Conservation (phyloP, 345 rosid genomes). For the Citrus maxima region DNA sequence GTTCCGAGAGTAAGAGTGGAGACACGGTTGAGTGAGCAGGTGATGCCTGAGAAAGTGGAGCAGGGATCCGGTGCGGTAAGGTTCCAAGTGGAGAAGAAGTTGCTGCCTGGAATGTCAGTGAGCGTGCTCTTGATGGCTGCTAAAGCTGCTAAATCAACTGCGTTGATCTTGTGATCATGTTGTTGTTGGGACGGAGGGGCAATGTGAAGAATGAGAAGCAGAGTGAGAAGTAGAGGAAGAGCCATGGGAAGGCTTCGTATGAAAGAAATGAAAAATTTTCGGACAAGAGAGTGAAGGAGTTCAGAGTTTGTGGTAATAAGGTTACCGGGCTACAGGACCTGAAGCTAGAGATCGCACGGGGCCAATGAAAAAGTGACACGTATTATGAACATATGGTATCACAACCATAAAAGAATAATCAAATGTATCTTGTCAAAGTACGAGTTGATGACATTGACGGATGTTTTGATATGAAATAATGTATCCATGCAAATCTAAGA, state of each 20-base stretch:
- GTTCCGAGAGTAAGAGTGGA: constrained; percentile 51
- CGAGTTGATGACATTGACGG: neutral
- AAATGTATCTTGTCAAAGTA: neutral
- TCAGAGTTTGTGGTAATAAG: neutral
- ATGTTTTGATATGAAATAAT: neutral
- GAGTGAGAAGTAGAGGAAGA: neutral
- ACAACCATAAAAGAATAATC: no score
- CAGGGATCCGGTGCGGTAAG: constrained; percentile 53
- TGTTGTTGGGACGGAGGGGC: constrained; percentile 7
- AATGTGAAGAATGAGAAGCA: constrained; percentile 10
- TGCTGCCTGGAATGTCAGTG: constrained; percentile 56
- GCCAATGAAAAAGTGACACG: neutral
- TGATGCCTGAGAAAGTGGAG: constrained; percentile 59
- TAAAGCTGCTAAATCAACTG: constrained; percentile 43
- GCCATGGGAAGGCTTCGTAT: constrained; percentile 6
- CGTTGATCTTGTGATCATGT: constrained; percentile 1
- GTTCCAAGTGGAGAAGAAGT: constrained; percentile 68
- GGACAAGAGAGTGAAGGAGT: constrained; percentile 13
- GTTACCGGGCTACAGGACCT: neutral
- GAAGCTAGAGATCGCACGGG: neutral
- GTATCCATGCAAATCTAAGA: neutral
- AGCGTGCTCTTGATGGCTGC: constrained; percentile 48
- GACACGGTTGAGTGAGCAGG: constrained; percentile 48
- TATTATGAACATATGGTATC: neutral
- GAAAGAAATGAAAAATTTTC: neutral